These are phyloP conservation scores for Mycena filopes DNA, from an alignment of 768 basidiomycete species.

Conservation along the genomic window DNA sequence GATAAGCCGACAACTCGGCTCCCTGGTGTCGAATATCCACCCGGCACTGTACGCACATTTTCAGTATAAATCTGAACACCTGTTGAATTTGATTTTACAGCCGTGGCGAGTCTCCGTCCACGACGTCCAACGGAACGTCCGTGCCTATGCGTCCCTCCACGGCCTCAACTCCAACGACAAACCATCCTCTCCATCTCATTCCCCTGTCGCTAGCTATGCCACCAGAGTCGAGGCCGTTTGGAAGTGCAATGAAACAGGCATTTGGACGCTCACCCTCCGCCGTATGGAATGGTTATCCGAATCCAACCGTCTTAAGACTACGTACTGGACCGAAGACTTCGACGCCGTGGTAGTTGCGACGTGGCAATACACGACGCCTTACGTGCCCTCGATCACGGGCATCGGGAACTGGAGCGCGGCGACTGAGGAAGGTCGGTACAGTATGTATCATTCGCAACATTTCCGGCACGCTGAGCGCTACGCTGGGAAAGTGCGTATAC, in stretches of 20 bases:
- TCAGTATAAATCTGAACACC: too few species aligned
- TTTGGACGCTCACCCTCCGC: constrained; percentile 37
- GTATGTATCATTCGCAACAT: constrained; percentile 41
- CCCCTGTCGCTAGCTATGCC: constrained; percentile 39
- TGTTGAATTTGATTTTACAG: not conserved
- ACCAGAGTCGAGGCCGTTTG: constrained; percentile 49
- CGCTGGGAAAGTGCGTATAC: constrained; percentile 37
- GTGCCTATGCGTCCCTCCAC: constrained; percentile 44
- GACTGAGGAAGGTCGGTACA: constrained; percentile 27
- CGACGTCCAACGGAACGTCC: constrained; percentile 38
- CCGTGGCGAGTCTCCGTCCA: constrained; percentile 32
- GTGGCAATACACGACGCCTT: constrained; percentile 41
- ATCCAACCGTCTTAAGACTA: constrained; percentile 28
- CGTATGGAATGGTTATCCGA: constrained; percentile 29
- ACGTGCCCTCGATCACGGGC: constrained; percentile 45
- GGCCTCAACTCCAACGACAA: constrained; percentile 43
- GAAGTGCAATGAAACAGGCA: constrained; percentile 36
- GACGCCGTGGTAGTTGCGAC: constrained; percentile 47
- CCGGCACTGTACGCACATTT: constrained; percentile 24
- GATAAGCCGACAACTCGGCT: constrained; percentile 7
- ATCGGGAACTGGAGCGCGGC: constrained; percentile 39
- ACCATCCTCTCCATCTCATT: not conserved
- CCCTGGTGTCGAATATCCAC: constrained; percentile 26
- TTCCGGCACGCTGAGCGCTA: constrained; percentile 43
- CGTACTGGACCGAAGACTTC: constrained; percentile 43